A percentile compares a stretch with the other conserved stretches of the same genome.
phyloP scores from a whole-genome alignment of 2,329 filamentous ascomycete species.

The Ophiocordyceps camponoti-leonardi region DNA sequence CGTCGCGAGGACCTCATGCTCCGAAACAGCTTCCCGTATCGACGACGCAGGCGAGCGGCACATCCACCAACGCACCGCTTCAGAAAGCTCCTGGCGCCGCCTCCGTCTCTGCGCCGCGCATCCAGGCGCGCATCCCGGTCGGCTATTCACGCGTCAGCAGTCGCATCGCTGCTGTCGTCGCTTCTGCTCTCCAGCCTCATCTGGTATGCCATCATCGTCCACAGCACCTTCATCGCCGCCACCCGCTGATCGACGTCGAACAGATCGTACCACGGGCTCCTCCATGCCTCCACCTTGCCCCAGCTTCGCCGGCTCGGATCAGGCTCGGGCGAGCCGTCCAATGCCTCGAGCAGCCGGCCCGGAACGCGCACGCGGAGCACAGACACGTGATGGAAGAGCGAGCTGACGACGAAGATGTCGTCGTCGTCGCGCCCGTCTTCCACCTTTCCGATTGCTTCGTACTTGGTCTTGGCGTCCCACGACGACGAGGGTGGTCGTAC shows the following conservation, averaged over 20 bases:
- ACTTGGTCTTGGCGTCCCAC: conserved; percentile 44
- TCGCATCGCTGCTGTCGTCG: background rate
- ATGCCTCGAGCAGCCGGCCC: conserved; percentile 28
- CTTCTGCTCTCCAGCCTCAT: conserved; percentile 26
- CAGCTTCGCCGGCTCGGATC: conserved; percentile 23
- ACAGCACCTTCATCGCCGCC: conserved; percentile 37
- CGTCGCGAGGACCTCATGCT: background rate
- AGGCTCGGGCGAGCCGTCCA: conserved; percentile 27
- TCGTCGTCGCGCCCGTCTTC: conserved; percentile 35
- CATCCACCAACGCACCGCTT: background rate
- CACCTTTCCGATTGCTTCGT: conserved; percentile 36
- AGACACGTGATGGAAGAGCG: conserved; percentile 43
- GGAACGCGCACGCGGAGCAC: conserved; percentile 43
- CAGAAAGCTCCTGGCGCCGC: background rate
- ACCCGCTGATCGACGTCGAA: conserved; percentile 36
- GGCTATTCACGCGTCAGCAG: conserved; percentile 2
- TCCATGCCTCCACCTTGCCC: conserved; percentile 35
- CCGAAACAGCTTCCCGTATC: background rate
- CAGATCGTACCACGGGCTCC: conserved; percentile 44
- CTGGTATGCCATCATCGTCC: conserved; percentile 42
- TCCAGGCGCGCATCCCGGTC: background rate
- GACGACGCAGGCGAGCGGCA: background rate
- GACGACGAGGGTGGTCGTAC: conserved; percentile 36
- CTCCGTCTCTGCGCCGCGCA: background rate
- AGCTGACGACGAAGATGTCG: conserved; percentile 44